A percentile compares a stretch with the other conserved stretches of the same genome.
Conservation (phyloP, 2,329 filamentous ascomycete genomes). For the Aspergillus thermomutatus region DNA sequence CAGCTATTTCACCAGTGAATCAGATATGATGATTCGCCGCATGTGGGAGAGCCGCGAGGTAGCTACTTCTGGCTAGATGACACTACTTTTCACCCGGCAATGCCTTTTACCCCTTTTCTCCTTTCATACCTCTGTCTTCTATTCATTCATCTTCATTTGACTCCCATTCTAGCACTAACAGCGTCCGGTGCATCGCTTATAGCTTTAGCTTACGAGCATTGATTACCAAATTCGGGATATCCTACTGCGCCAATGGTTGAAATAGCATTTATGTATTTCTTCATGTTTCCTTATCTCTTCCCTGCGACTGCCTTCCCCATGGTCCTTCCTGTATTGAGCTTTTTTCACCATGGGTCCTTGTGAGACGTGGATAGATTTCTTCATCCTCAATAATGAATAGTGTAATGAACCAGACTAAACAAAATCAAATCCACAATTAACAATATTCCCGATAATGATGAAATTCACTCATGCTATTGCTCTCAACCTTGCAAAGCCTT, state of each 20-base stretch:
- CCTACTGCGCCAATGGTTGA: background rate
- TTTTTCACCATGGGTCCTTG: background rate
- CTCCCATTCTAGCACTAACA: background rate
- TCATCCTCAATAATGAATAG: background rate
- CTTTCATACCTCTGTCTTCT: slow-evolving; percentile 2
- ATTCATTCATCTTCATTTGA: slow-evolving; percentile 1
- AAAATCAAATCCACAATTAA: background rate
- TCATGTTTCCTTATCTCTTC: background rate
- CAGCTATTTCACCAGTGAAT: slow-evolving; percentile 27
- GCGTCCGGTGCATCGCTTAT: background rate
- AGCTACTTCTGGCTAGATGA: slow-evolving; percentile 29
- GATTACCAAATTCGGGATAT: slow-evolving; percentile 3
- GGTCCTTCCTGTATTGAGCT: background rate
- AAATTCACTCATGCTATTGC: too few relatives aligned
- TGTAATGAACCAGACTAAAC: background rate
- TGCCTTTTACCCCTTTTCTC: background rate
- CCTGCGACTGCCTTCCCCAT: background rate
- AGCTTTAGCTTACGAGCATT: background rate
- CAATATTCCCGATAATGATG: background rate
- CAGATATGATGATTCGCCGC: slow-evolving; percentile 40
- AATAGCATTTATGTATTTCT: slow-evolving; percentile 7
- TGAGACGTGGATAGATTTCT: background rate
- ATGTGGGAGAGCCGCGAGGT: slow-evolving; percentile 45
- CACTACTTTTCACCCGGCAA: background rate
- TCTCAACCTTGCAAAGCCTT: too few relatives aligned